Base-by-base conservation (phyloP, 441 rosid genomes). In the Euphorbia corollata region DNA sequence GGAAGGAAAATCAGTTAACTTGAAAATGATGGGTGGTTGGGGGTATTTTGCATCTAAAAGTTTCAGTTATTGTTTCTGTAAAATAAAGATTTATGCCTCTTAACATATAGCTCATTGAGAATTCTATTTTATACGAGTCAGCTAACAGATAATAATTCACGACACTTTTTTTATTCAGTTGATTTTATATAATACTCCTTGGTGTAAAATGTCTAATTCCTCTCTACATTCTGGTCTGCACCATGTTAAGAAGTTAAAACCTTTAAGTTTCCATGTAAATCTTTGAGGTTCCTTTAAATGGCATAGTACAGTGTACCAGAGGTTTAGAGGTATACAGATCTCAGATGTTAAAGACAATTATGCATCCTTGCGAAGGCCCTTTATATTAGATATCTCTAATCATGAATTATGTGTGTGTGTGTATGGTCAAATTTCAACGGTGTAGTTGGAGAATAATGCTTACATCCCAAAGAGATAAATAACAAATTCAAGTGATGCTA, bases 1-100 rank as follows among this genome's bases (percentile, higher is more conserved):
- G 60, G 62, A 67, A 56, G 41, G 36, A 59, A 60, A 58, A 34
- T 4, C 63, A 76, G 65, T 74, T 69, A 55, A 23, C 32, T 36
- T 5, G 41, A 36, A 36, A 36, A 23, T 56, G 8, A 11, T 1
- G 13, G 60, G 34, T 23, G 27, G 58, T 8, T 18, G 13, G 8
- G 10, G 20, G 23, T 2, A 39, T 15, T 12, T 41, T 61, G 0
- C 16, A 36, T 59, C n/a, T 32, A n/a, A 47, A 45, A 36, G 38
- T 24, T 24, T 8, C 18, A 12, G 9, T 36, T 36, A 8, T 63
- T 47, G 47, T 39, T 22, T 16, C 53, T 24, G 0, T 6, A 43
- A 62, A 39, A 13, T 30, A n/a, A 32, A 51, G 10, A 9, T 50
- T 7, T 39, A 30, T 1, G 19, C 16, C 18, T 32, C 11, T 51